These are phyloP conservation scores for Lyophyllum semitale DNA, from an alignment of 768 basidiomycete genomes.

Conservation along the genomic window DNA sequence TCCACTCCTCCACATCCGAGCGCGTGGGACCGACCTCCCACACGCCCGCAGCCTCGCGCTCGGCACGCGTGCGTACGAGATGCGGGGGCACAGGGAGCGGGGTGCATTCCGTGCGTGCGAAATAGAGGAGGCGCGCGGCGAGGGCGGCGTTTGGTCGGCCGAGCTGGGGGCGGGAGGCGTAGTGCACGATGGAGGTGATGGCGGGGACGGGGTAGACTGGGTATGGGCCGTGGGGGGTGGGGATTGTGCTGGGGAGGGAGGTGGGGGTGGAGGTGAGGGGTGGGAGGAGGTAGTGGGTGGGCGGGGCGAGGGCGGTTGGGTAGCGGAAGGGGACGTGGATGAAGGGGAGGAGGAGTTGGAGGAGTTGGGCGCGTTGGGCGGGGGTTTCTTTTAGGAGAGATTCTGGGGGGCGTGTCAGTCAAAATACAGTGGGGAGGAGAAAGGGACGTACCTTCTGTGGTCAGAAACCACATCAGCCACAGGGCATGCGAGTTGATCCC, in stretches of 20 bases:
- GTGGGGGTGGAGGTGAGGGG: conserved; percentile 26
- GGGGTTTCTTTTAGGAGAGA: conserved; percentile 28
- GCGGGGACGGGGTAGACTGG: conserved; percentile 39
- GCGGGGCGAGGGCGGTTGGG: conserved; percentile 58
- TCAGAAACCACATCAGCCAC: conserved; percentile 59
- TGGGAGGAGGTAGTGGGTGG: conserved; percentile 60
- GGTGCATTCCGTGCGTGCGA: conserved; percentile 54
- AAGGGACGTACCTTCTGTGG: conserved; percentile 37
- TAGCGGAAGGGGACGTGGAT: conserved; percentile 59
- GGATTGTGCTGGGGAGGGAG: conserved; percentile 24
- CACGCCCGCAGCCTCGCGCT: conserved; percentile 20
- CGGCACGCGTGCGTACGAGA: conserved; percentile 32
- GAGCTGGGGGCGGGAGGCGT: conserved; percentile 26
- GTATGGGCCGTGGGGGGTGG: conserved; percentile 45
- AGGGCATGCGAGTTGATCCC: conserved; percentile 48
- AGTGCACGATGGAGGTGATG: conserved; percentile 31
- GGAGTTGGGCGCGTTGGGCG: conserved; percentile 28
- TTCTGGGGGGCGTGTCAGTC: conserved; percentile 16
- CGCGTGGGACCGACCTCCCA: conserved; percentile 44
- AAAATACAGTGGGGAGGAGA: not conserved
- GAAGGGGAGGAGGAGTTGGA: conserved; percentile 39
- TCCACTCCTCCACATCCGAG: conserved; percentile 63
- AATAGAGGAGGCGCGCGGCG: conserved; percentile 66
- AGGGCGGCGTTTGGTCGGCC: conserved; percentile 47
- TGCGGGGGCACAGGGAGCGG: conserved; percentile 44